Base-by-base conservation (phyloP, 306 rosid genomes). In the Corylus americana region DNA sequence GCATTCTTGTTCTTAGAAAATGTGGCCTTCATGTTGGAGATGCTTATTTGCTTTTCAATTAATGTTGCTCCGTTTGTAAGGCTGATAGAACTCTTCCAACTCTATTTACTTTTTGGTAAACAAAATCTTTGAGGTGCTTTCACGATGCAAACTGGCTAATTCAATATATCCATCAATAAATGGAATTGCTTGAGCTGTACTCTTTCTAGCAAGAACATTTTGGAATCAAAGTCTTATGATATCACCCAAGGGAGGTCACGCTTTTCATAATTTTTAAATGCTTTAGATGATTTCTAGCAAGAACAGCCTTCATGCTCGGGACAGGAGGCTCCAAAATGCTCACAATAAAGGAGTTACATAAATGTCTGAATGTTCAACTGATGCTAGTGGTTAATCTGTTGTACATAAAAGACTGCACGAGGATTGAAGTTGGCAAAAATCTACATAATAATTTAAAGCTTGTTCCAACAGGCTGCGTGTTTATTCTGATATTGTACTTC, bases 21-120 rank as follows among this genome's bases (percentile, higher is more conserved):
- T 58, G 75, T 50, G 61, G 59, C 47, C 74, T 74, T 29, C 37
- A 76, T 63, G 75, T 79, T 66, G 54, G 16, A 49, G 74, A 54
- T 57, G 39, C 39, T 11, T 35, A 37, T 78, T 55, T 73, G 27
- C 50, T 69, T 68, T 55, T 53, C 49, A 17, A 22, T 50, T 70
- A 66, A 25, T 55, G 62, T 74, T 83, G 68, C 55, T 67, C 50
- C 81, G 83, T 84, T 82, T 85, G 73, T 80, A 77, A 85, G 80
- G 83, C 74, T 83, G 83, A 64, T 63, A 42, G 18, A 47, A 62
- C 77, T 50, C 78, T 71, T 78, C 77, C 70, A 25, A 54, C 51
- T 66, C 70, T 70, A 73, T 71, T 74, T 79, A 57, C 78, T 74
- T 80, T 54, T 81, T 87, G 80, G 29, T 78, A 67, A 25, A 70